Percentiles rank a stretch among this genome's conserved stretches.
These are phyloP conservation scores for Lepidium campestre DNA, from an alignment of 441 rosid genomes.

Conservation along the genomic window DNA sequence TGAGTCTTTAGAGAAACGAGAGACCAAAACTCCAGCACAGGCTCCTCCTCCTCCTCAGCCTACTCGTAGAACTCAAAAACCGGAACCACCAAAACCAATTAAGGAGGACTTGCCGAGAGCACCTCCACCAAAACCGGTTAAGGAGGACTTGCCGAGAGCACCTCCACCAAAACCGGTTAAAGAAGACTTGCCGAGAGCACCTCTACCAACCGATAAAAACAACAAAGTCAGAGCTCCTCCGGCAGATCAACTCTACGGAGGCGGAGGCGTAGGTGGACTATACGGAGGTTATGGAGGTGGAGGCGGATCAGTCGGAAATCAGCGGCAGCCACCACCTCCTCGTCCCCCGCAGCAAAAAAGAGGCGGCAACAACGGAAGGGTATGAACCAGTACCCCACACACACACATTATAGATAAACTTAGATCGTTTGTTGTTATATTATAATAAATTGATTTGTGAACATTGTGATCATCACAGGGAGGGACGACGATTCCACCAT, in stretches of 20 bases:
- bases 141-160: not conserved
- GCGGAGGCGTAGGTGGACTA: not conserved
- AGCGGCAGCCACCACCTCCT: conserved; percentile 11
- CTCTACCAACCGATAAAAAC: conserved; percentile 8
- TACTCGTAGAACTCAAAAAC: conserved; percentile 11
- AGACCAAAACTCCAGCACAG: not conserved
- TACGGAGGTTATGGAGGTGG: conserved; percentile 22
- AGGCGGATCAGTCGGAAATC: conserved; percentile 19
- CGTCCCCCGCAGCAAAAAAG: conserved; percentile 15
- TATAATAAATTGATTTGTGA: not conserved
- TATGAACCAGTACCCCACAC: not conserved
- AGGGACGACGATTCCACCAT: conserved; percentile 27
- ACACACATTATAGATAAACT: too few relatives aligned
- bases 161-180: conserved; percentile 11
- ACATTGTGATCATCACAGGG: not conserved
- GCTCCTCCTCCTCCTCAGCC: conserved; percentile 21
- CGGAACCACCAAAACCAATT: conserved; percentile 16
- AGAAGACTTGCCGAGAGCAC: not conserved
- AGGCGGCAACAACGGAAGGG: conserved; percentile 26
- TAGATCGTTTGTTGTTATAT: too few relatives aligned
- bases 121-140: conserved; percentile 4
- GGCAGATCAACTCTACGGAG: conserved; percentile 7
- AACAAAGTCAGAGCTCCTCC: conserved; percentile 23
- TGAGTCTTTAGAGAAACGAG: conserved; percentile 17
- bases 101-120: conserved; percentile 2